Evolutionary conservation across 2,329 filamentous ascomycete species (phyloP).

Genomic region (Clarireedia homoeocarpa): DNA sequence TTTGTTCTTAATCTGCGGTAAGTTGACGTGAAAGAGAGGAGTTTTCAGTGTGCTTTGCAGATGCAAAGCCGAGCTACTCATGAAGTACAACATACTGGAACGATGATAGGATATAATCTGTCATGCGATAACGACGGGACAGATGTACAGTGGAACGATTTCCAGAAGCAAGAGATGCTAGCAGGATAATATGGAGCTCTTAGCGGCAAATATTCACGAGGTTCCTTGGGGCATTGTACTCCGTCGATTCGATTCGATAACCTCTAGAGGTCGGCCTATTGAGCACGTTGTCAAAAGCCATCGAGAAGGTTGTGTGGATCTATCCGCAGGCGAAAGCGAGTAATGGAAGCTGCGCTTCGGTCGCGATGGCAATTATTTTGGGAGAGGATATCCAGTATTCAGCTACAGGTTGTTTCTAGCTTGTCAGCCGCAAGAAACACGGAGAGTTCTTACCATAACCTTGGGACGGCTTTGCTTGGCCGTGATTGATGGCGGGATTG

Average conservation of each 20-base stretch:
- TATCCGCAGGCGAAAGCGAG: too few species aligned
- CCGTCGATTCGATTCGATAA: too few species aligned
- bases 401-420: neutral
- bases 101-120: neutral
- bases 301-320: too few species aligned
- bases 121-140: neutral
- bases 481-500: neutral
- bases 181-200: too few species aligned
- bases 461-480: neutral
- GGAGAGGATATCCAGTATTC: neutral
- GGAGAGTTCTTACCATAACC: neutral
- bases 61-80: neutral
- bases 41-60: neutral
- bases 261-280: too few species aligned
- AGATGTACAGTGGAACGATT: neutral
- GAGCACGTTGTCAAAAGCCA: too few species aligned
- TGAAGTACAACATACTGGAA: neutral
- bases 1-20: neutral
- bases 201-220: too few species aligned
- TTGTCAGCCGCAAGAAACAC: neutral
- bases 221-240: too few species aligned
- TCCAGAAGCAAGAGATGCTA: too few species aligned
- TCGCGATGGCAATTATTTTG: neutral
- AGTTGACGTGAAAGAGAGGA: too few species aligned
- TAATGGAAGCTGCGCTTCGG: too few species aligned